Base-by-base conservation (phyloP, 352 stramenopile genomes). In the Phytophthora pisi region DNA sequence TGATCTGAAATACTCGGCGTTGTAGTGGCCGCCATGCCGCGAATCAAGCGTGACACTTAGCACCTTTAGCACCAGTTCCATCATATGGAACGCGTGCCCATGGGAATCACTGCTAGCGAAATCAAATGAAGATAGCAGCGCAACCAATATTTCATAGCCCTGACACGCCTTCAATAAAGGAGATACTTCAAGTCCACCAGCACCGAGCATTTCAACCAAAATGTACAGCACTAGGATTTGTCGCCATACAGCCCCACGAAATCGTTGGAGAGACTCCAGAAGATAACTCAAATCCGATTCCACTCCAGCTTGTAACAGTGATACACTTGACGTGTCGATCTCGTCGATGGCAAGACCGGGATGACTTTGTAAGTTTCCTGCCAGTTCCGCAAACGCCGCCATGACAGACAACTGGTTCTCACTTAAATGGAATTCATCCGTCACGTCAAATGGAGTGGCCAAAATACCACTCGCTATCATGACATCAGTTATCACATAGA, bases 221-320 rank as follows among this genome's bases (percentile, higher is more conserved):
- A 79, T 56, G 4, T 68, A 61, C 5, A 93, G 40, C 13, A 93
- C 24, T 20, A 81, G 38, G 2, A 66, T 57, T 63, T 91, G 82
- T 0, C 74, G 73, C 53, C 62, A 64, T 43, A 60, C 34, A 20
- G 26, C 62, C 2, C 69, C 70, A 23, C 78, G 75, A 53, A 74
- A 82, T 0, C 56, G 59, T 54, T 90, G 82, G 15, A 94, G 16
- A 0, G 89, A 45, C 28, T 80, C 75, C 13, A 94, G 63, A 1
- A 94, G 64, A 30, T 63, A 79, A 36, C 59, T 77, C 28, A 94
- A 64, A 60, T 94, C 86, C 1, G 69, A 81, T 56, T 89, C 84
- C 34, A 91, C 64, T 4, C 86, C 84, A 55, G 58, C 62, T 20
- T 78, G 68, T 16, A 93, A 73, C 10, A 80, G 36, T 0, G n/a